These are phyloP conservation scores for Tetrahymena elliotti DNA, from an alignment of 73 alveolate species.

Conservation along the genomic window DNA sequence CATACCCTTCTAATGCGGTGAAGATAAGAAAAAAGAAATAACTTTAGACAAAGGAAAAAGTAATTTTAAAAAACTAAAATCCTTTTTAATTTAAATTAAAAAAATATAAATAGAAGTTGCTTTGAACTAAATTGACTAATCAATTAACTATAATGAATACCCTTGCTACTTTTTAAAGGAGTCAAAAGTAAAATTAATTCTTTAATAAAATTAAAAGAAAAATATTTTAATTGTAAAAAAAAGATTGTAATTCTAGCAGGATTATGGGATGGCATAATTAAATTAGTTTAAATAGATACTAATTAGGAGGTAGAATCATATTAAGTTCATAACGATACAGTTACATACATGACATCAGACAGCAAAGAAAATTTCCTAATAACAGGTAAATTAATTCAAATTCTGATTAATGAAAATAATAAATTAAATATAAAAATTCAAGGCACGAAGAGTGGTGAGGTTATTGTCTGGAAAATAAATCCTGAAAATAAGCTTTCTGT, in stretches of 20 bases:
- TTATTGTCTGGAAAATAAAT: conserved; percentile 34
- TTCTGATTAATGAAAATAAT: background rate
- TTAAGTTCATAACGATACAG: conserved; percentile 27
- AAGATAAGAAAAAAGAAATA: conserved; percentile 23
- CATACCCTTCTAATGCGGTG: conserved; percentile 38
- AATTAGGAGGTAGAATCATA: background rate
- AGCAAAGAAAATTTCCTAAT: conserved; percentile 28
- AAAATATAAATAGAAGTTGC: background rate
- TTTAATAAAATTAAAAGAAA: too few species aligned
- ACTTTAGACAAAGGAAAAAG: conserved; percentile 21
- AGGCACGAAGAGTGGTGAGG: conserved; percentile 43
- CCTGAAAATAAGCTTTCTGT: conserved; percentile 19
- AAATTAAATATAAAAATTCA: background rate
- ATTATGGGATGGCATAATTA: conserved; percentile 28
- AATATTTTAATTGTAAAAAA: background rate
- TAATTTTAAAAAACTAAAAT: background rate
- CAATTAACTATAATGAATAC: background rate
- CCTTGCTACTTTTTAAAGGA: background rate
- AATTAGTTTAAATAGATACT: conserved; percentile 11
- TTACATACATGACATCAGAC: conserved; percentile 37
- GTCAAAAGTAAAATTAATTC: conserved; percentile 9
- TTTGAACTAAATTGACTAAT: background rate
- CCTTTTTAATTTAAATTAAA: background rate
- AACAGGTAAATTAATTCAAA: conserved; percentile 26
- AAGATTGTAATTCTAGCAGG: conserved; percentile 44